These are phyloP conservation scores for Claviceps paspali DNA, from an alignment of 2,329 filamentous ascomycete genomes.

Conservation along the genomic window DNA sequence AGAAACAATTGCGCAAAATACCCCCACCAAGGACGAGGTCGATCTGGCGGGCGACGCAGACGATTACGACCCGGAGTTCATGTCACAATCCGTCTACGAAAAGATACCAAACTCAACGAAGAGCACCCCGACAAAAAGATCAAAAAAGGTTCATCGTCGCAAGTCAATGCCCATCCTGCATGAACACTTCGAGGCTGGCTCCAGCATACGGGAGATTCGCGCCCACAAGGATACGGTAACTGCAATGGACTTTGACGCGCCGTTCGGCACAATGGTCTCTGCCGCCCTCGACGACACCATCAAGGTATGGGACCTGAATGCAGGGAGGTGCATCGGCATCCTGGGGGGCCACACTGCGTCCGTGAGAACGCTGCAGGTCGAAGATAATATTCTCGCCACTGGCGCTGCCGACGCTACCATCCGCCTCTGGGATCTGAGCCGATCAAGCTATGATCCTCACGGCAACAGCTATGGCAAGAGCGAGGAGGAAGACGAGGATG, in stretches of 20 bases:
- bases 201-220: constrained; percentile 72
- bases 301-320: constrained; percentile 90
- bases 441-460: constrained; percentile 66
- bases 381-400: constrained; percentile 89
- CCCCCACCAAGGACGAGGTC: constrained; percentile 36
- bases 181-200: constrained; percentile 85
- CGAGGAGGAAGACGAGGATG: constrained; percentile 46
- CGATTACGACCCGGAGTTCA: constrained; percentile 48
- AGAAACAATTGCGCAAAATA: constrained; percentile 37
- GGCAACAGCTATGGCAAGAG: constrained; percentile 44
- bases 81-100: constrained; percentile 96
- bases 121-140: constrained; percentile 32
- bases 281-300: constrained; percentile 87
- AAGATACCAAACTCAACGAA: constrained; percentile 53
- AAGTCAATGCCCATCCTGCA: constrained; percentile 91
- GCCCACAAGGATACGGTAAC: constrained; percentile 82
- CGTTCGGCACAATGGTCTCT: constrained; percentile 88
- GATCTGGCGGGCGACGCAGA: constrained; percentile 36
- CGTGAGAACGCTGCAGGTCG: constrained; percentile 79
- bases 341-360: constrained; percentile 92
- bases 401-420: constrained; percentile 93
- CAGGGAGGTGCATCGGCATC: constrained; percentile 78
- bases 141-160: constrained; percentile 43
- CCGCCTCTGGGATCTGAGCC: constrained; percentile 84
- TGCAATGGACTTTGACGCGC: constrained; percentile 89